A percentile compares a stretch with the other conserved stretches of the same genome.
Evolutionary conservation across 2,329 filamentous ascomycete genomes (phyloP).

Genomic region (Aphanoascus verrucosus): DNA sequence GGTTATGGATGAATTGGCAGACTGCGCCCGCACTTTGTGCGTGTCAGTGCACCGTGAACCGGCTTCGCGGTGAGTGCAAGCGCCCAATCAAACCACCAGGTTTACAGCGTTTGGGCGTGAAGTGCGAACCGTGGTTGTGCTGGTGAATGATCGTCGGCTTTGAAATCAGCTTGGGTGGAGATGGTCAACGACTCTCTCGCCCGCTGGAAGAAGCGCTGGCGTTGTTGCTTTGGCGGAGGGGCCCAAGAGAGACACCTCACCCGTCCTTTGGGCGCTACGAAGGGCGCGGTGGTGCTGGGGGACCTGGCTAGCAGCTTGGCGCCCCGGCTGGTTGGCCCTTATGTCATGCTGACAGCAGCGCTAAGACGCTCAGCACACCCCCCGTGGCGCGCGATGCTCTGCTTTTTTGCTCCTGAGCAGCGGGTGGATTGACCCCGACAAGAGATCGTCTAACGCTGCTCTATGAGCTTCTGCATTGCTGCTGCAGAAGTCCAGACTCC

Average conservation of each 20-base stretch:
- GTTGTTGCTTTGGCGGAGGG: background rate
- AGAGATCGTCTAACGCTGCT: background rate
- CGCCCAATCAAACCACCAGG: constrained; percentile 1
- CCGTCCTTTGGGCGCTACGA: background rate
- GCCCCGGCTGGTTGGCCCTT: background rate
- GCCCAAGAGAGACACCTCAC: background rate
- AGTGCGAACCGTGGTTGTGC: background rate
- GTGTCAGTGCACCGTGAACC: background rate
- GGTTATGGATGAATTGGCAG: too few species aligned
- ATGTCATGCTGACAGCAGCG: background rate
- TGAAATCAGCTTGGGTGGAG: background rate
- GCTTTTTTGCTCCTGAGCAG: background rate
- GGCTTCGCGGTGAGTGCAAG: background rate
- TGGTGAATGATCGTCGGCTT: constrained; percentile 3
- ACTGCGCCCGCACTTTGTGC: background rate
- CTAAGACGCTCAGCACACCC: background rate
- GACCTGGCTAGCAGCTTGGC: constrained; percentile 11
- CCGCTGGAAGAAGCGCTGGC: background rate
- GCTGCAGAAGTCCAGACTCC: background rate
- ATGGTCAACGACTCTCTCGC: background rate
- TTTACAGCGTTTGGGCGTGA: background rate
- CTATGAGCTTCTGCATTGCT: background rate
- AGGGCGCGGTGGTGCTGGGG: background rate
- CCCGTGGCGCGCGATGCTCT: background rate
- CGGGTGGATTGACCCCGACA: too few species aligned